A percentile compares a stretch with the other conserved stretches of the same genome.
Evolutionary conservation across 495 filamentous ascomycete species (phyloP).

Genomic region (Cercophora scortea): DNA sequence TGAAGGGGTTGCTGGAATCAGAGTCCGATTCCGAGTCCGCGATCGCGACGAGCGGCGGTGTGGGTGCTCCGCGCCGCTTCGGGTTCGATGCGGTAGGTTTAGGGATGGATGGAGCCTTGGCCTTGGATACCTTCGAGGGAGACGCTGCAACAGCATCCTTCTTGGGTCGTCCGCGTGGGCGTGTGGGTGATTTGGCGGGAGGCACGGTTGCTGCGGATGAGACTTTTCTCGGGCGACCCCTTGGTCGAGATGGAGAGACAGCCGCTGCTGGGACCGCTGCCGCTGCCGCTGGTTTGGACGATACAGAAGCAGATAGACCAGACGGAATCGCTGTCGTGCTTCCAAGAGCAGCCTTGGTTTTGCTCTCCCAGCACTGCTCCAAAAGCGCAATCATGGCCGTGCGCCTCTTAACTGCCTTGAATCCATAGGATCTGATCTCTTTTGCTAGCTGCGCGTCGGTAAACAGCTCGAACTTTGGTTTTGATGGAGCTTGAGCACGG

Average conservation of each 20-base stretch:
- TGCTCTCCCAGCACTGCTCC: conserved; percentile 63
- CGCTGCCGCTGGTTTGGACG: conserved; percentile 1
- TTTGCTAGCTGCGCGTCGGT: conserved; percentile 56
- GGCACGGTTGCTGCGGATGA: background rate
- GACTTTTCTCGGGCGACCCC: conserved; percentile 17
- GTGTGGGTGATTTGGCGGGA: background rate
- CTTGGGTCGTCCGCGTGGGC: conserved; percentile 13
- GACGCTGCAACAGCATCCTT: conserved; percentile 8
- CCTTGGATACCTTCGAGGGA: conserved; percentile 4
- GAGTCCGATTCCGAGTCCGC: conserved; percentile 62
- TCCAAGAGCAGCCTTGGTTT: conserved; percentile 12
- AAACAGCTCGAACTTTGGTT: conserved; percentile 55
- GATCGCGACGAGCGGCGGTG: conserved; percentile 47
- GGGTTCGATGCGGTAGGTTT: conserved; percentile 5
- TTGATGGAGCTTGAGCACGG: conserved; percentile 9
- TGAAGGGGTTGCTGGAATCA: conserved; percentile 31
- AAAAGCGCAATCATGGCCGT: conserved; percentile 64
- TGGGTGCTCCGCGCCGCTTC: conserved; percentile 9
- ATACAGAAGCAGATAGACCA: conserved; percentile 17
- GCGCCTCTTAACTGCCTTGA: conserved; percentile 66
- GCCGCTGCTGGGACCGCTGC: background rate
- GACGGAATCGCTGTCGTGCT: background rate
- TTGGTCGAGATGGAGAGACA: background rate
- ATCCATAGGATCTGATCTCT: conserved; percentile 57
- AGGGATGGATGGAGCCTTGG: background rate